A percentile compares a stretch with the other conserved stretches of the same genome.
Conservation (phyloP, 2,329 filamentous ascomycete species). For the Ophiostoma fasciatum region DNA sequence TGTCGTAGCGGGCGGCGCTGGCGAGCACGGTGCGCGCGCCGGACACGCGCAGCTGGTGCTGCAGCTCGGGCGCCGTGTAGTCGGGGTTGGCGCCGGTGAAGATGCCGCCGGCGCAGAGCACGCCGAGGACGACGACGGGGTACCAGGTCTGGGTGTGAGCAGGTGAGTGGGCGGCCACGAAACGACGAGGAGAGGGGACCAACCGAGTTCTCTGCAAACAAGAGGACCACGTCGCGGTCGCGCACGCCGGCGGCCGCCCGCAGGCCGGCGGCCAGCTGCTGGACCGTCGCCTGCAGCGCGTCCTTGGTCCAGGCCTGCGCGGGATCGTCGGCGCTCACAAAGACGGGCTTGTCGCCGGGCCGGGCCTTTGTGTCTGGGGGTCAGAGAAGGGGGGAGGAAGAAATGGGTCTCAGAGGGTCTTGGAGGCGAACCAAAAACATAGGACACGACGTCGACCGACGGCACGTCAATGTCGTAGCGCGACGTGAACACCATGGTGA, state of each 20-base stretch:
- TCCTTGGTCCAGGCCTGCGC: neutral
- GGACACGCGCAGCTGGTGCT: conserved; percentile 1
- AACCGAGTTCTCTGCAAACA: conserved; percentile 15
- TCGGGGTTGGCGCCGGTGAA: conserved; percentile 63
- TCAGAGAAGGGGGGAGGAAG: too few species aligned
- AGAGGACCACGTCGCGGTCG: conserved; percentile 60
- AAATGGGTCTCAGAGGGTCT: too few species aligned
- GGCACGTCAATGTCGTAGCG: neutral
- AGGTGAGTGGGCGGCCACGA: too few species aligned
- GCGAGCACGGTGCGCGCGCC: neutral
- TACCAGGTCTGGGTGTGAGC: neutral
- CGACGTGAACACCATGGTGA: neutral
- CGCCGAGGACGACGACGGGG: conserved; percentile 52
- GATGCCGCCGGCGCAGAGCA: conserved; percentile 60
- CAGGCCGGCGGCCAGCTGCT: conserved; percentile 39
- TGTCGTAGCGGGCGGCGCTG: conserved; percentile 20
- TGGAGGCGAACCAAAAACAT: neutral
- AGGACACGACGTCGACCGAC: neutral
- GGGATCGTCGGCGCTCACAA: neutral
- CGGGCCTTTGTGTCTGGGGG: neutral
- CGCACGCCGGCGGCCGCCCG: conserved; percentile 53
- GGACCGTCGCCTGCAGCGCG: neutral
- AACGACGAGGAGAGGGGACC: too few species aligned
- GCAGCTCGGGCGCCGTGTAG: conserved; percentile 18
- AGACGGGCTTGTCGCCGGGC: neutral